These are phyloP conservation scores for Syncephalastrum racemosum DNA, from an alignment of 371 early-diverging fungal genomes.

Conservation along the genomic window DNA sequence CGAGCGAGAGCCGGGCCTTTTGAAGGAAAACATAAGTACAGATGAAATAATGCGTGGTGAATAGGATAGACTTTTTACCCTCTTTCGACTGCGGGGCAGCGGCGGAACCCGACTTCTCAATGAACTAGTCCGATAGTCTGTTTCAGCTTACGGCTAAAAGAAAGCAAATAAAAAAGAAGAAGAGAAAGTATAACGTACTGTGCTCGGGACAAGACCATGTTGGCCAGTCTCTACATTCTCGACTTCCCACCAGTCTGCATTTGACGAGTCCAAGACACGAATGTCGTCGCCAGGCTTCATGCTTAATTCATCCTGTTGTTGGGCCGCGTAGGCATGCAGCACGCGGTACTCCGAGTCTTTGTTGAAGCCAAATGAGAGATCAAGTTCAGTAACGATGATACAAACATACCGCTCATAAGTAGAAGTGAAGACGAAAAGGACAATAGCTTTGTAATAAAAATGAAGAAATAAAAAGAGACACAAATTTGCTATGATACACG, in stretches of 20 bases:
- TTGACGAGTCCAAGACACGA: constrained; percentile 44
- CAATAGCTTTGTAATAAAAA: too few species aligned
- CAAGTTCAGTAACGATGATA: too few species aligned
- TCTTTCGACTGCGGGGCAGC: background rate
- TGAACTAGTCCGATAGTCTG: constrained; percentile 4
- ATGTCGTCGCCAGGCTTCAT: constrained; percentile 58
- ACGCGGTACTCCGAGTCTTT: constrained; percentile 7
- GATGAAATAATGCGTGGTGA: background rate
- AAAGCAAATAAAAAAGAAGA: background rate
- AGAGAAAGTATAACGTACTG: constrained; percentile 26
- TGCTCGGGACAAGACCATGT: constrained; percentile 64
- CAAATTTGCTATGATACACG: too few species aligned
- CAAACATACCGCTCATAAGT: too few species aligned
- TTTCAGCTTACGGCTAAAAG: background rate
- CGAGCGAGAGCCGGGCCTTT: constrained; percentile 40
- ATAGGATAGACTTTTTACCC: too few species aligned
- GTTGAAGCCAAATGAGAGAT: too few species aligned
- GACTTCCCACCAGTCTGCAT: constrained; percentile 59
- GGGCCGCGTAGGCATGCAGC: constrained; percentile 38
- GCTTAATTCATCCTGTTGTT: constrained; percentile 60
- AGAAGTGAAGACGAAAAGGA: too few species aligned
- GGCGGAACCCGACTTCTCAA: constrained; percentile 1
- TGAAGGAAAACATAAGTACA: background rate
- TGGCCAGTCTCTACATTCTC: constrained; percentile 49
- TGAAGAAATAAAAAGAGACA: too few species aligned